Conservation (phyloP, 805 yeast genomes). For the Suhomyces faveliae region DNA sequence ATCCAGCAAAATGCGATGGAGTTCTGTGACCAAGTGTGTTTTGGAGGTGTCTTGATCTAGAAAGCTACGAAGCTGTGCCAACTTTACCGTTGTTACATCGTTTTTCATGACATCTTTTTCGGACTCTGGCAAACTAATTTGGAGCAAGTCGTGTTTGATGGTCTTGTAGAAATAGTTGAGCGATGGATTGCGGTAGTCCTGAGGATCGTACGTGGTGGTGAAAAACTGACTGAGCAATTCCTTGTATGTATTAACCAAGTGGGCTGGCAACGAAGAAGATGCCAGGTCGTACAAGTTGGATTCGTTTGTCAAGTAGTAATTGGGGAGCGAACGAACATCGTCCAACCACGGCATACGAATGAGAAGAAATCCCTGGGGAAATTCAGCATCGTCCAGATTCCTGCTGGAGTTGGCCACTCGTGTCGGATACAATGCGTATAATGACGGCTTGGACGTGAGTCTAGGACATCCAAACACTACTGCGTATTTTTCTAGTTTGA, state of each 20-base stretch:
- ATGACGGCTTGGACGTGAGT: constrained; percentile 50
- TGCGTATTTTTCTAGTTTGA: constrained; percentile 52
- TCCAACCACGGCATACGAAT: constrained; percentile 71
- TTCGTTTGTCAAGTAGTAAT: constrained; percentile 16
- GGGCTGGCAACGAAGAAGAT: constrained; percentile 21
- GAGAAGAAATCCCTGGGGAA: constrained; percentile 73
- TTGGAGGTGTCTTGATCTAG: constrained; percentile 8
- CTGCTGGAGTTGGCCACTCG: constrained; percentile 20
- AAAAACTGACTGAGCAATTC: constrained; percentile 38
- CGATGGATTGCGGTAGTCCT: constrained; percentile 60
- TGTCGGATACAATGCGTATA: constrained; percentile 63
- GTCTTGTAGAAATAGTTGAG: constrained; percentile 65
- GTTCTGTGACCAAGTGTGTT: constrained; percentile 8
- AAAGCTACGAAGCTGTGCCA: constrained; percentile 13
- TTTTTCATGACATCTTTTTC: constrained; percentile 18
- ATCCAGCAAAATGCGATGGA: constrained; percentile 13
- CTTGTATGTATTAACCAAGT: constrained; percentile 21
- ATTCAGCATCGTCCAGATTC: constrained; percentile 14
- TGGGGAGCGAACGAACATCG: constrained; percentile 69
- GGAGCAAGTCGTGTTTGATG: constrained; percentile 64
- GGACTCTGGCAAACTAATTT: constrained; percentile 26
- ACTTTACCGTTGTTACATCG: constrained; percentile 19
- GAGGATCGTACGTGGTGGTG: constrained; percentile 52
- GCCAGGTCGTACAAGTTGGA: constrained; percentile 10
- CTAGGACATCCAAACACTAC: constrained; percentile 71